A percentile compares a stretch with the other conserved stretches of the same genome.
phyloP scores from a whole-genome alignment of 306 rosid species.

The Senna tora region DNA sequence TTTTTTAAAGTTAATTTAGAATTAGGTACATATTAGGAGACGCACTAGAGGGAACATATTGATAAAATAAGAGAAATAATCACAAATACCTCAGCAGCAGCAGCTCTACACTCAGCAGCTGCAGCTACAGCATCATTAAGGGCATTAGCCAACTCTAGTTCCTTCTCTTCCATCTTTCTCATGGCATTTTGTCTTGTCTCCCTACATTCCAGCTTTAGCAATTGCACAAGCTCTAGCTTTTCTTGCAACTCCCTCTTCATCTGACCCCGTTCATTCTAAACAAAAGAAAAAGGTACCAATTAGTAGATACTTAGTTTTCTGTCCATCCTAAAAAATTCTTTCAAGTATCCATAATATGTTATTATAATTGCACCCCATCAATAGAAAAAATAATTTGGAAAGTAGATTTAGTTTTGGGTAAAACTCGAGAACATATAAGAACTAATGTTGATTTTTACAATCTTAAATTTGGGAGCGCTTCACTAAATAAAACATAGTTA shows the following conservation, averaged over 20 bases:
- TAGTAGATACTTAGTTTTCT: not conserved
- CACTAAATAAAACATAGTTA: too few relatives aligned
- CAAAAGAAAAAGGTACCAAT: not conserved
- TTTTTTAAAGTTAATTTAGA: not conserved
- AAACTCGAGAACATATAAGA: not conserved
- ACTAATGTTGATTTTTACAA: too few relatives aligned
- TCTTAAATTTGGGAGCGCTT: too few relatives aligned
- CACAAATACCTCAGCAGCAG: not conserved
- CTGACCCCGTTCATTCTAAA: conserved; percentile 1
- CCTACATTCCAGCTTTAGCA: not conserved
- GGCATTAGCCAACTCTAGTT: not conserved
- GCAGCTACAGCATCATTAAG: not conserved
- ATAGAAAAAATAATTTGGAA: not conserved
- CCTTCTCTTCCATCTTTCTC: not conserved
- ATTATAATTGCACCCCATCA: too few relatives aligned
- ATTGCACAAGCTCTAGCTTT: not conserved
- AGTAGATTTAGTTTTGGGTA: not conserved
- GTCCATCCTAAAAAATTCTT: not conserved
- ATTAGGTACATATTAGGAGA: not conserved
- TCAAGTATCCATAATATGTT: too few relatives aligned
- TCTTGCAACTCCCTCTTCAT: not conserved
- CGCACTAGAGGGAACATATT: not conserved
- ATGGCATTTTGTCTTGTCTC: not conserved
- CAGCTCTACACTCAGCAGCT: not conserved
- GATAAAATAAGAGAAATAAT: not conserved